phyloP scores from a whole-genome alignment of 345 rosid species.

The Eucalyptus tenuipes region DNA sequence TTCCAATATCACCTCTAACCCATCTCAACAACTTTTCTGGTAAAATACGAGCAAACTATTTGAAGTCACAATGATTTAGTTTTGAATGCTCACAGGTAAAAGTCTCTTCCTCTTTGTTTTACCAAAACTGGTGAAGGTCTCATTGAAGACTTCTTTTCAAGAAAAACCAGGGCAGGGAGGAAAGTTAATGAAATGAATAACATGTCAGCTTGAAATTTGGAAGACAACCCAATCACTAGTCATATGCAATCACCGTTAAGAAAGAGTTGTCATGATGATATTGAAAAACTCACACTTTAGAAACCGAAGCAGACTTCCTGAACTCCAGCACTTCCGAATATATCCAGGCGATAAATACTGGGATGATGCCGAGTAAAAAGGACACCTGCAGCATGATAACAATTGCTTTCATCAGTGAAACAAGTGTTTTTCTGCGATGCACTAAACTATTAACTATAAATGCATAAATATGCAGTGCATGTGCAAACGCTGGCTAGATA shows the following conservation, averaged over 20 bases:
- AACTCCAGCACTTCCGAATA: slow-evolving; percentile 77
- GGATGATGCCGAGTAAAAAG: slow-evolving; percentile 73
- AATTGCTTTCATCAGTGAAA: neutral
- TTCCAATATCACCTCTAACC: neutral
- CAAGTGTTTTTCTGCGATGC: neutral
- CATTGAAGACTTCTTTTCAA: neutral
- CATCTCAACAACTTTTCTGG: neutral
- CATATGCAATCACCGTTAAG: neutral
- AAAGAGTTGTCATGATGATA: neutral
- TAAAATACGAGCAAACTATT: neutral
- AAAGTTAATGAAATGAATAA: neutral
- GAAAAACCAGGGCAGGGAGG: neutral
- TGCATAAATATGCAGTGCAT: neutral
- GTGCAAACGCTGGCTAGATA: neutral
- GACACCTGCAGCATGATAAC: slow-evolving; percentile 52
- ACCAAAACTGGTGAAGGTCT: neutral
- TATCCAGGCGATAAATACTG: slow-evolving; percentile 77
- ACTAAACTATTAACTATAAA: neutral
- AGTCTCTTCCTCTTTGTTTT: neutral
- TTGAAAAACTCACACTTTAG: slow-evolving; percentile 65
- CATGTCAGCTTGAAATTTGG: neutral
- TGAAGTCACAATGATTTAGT: neutral
- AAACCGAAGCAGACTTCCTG: slow-evolving; percentile 38
- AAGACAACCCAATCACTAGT: neutral
- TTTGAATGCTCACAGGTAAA: neutral